Base-by-base conservation (phyloP, 2,329 filamentous ascomycete species). In the Apiospora sp. region DNA sequence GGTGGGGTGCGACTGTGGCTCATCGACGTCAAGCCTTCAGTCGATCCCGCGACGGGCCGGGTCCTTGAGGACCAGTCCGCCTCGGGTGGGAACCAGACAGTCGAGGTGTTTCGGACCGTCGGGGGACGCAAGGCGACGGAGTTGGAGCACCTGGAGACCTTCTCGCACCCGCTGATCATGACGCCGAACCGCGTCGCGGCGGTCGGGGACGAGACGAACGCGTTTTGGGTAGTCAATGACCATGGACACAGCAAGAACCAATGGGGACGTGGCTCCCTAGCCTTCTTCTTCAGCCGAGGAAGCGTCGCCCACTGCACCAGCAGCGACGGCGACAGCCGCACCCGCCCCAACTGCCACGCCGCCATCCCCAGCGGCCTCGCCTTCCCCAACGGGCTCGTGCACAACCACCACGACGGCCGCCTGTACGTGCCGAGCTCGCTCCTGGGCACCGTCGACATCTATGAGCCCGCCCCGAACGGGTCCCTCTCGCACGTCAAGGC, bases 321-420 rank as follows among this genome's bases (percentile, higher is more conserved):
- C 54, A 24, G 48, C 22, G 27, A n/a, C n/a, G 12, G 13, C n/a
- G 30, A 10, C 14, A 61, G 8, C 30, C 5, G 8, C 30, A 2
- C 8, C 13, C 4, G 19, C 0, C 44, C 48, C 4, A 44, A 14
- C 0, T 79, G 75, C 16, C 80, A 79, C 72, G 58, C 58, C 30
- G 76, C 71, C 27, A 69, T 74, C 3, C 77, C 78, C 0, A 75
- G 75, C 0, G 76, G 78, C 12, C 74, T 80, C 3, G 72, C 73
- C 16, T 79, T 77, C 61, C 81, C 82, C 44, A 83, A 83, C 58
- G 81, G 82, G 0, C 74, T 83, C 1, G 72, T 72, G 0, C 74
- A 41, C 1, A 76, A 75, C 30, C 76, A 74, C 27, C 72, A 71
- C 8, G 77, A 80, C 19, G 78, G 77, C 6, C 75, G 78, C 0